Evolutionary conservation across 169 alveolate genomes (phyloP).

Genomic region (Neospora caninum): DNA sequence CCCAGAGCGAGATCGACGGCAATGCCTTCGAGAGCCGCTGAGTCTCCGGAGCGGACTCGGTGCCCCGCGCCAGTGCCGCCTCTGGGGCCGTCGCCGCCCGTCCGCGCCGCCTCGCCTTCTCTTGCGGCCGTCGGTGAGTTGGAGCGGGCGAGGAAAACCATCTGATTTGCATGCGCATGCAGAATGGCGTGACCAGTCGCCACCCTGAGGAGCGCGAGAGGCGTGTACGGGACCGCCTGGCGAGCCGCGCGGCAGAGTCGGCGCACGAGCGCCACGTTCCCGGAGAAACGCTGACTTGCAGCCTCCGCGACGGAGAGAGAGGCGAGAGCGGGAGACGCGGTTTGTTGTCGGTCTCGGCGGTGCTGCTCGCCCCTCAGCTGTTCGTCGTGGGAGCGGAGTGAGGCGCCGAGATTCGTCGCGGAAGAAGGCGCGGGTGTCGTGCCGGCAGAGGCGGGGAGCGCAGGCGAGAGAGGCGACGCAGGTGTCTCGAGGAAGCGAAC

Average conservation of each 20-base stretch:
- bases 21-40: not conserved
- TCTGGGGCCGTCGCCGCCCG: too few relatives aligned
- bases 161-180: not conserved
- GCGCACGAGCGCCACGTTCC: not conserved
- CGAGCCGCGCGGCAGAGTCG: not conserved
- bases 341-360: not conserved
- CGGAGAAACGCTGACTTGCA: not conserved
- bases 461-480: not conserved
- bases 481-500: not conserved
- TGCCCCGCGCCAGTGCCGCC: too few relatives aligned
- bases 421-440: too few relatives aligned
- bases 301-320: not conserved
- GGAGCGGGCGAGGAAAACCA: not conserved
- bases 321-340: not conserved
- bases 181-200: not conserved
- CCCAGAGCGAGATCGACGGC: not conserved
- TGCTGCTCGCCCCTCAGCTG: not conserved
- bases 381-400: too few relatives aligned
- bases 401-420: too few relatives aligned
- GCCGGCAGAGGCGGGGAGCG: not conserved
- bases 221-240: not conserved
- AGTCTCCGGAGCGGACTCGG: too few relatives aligned
- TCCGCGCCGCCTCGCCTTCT: too few relatives aligned
- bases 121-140: not conserved
- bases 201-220: constrained; percentile 15